Percentiles rank a stretch among this genome's conserved stretches.
phyloP scores from a whole-genome alignment of 139 green algal genomes.

The Desmodesmus armatus region DNA sequence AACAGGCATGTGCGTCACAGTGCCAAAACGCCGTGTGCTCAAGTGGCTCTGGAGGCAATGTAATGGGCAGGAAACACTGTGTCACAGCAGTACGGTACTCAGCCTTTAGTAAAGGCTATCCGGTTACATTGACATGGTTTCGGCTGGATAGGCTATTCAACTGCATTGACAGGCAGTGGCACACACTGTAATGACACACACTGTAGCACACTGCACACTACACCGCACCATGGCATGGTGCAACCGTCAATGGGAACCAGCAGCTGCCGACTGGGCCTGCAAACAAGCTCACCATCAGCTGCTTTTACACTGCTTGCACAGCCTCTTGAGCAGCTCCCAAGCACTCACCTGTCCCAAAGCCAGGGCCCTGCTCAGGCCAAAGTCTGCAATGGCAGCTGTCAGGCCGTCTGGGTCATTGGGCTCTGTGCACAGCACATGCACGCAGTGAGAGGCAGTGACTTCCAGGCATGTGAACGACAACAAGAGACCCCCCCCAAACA shows the following conservation, averaged over 20 bases:
- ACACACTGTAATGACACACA: not conserved
- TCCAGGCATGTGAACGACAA: too few species aligned
- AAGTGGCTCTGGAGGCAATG: constrained; percentile 10
- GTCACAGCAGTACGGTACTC: not conserved
- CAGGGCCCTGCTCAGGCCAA: constrained; percentile 59
- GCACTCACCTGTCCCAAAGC: constrained; percentile 37
- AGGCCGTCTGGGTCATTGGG: constrained; percentile 10
- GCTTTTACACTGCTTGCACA: too few species aligned
- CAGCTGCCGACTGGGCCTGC: too few species aligned
- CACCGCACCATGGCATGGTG: not conserved
- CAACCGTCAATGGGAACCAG: too few species aligned
- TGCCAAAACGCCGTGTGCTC: not conserved
- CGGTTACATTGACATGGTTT: not conserved
- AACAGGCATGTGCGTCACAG: not conserved
- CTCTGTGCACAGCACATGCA: too few species aligned
- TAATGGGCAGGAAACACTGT: not conserved
- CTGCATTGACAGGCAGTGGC: not conserved
- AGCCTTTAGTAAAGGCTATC: not conserved
- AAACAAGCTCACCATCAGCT: too few species aligned
- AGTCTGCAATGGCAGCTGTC: constrained; percentile 50
- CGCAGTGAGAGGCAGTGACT: too few species aligned
- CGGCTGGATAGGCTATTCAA: not conserved
- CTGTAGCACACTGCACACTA: not conserved
- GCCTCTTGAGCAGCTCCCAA: too few species aligned
- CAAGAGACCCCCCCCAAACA: too few species aligned